A percentile compares a stretch with the other conserved stretches of the same genome.
These are phyloP conservation scores for Candida koratica DNA, from an alignment of 805 yeast genomes.

Conservation along the genomic window DNA sequence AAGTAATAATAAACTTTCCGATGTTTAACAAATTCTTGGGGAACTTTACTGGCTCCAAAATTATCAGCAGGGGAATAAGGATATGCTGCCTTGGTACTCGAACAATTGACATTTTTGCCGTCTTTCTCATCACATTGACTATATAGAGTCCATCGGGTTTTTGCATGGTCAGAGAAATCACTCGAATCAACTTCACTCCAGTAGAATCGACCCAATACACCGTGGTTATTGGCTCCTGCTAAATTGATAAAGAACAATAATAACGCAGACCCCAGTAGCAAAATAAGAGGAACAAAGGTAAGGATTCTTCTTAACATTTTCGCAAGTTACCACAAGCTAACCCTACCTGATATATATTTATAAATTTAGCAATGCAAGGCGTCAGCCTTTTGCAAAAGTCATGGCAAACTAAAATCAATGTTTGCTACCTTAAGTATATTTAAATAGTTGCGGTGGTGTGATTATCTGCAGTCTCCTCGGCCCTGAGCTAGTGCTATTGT, in stretches of 20 bases:
- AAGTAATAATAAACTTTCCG: constrained; percentile 58
- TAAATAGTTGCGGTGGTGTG: too few species aligned
- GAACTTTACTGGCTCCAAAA: constrained; percentile 33
- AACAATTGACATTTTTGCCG: constrained; percentile 20
- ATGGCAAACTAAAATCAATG: too few species aligned
- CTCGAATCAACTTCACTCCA: constrained; percentile 22
- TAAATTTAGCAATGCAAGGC: constrained; percentile 4
- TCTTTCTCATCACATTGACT: constrained; percentile 21
- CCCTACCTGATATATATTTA: too few species aligned
- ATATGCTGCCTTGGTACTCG: constrained; percentile 21
- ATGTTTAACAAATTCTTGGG: constrained; percentile 46
- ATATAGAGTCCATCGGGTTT: constrained; percentile 28
- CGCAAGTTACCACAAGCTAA: too few species aligned
- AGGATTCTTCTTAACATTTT: constrained; percentile 20
- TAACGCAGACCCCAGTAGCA: constrained; percentile 21
- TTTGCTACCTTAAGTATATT: too few species aligned
- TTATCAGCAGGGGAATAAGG: constrained; percentile 32
- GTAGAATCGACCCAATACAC: constrained; percentile 22
- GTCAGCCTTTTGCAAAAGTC: too few species aligned
- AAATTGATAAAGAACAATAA: constrained; percentile 26
- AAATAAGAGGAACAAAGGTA: constrained; percentile 22
- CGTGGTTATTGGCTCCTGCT: constrained; percentile 22
- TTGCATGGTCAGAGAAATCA: constrained; percentile 13
- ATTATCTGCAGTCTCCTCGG: too few species aligned
- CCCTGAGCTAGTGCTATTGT: too few species aligned